Base-by-base conservation (phyloP, 371 early-diverging fungal species). In the Apophysomyces elegans region DNA sequence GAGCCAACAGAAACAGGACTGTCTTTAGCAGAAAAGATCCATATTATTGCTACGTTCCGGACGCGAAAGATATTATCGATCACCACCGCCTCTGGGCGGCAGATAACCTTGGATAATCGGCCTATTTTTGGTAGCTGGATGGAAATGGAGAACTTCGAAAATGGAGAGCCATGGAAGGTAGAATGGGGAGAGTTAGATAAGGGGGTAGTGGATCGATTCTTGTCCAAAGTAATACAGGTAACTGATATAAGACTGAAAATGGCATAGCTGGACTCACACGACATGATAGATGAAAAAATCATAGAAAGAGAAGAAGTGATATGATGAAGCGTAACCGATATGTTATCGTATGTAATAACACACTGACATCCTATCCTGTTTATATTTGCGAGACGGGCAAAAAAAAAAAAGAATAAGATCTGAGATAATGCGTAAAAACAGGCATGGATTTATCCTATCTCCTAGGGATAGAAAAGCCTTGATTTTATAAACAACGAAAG, bases 81-180 rank as follows among this genome's bases (percentile, higher is more conserved):
- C 39, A 70, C 77, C 3, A 76, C 77, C 0, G 72, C 76, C 38
- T 69, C 75, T 1, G 81, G 81, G 11, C 69, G 81, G 54, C 63
- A 67, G 9, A 61, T 83, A n/a, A 79, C 84, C 1, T 47, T 83
- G 5, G 75, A 78, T 56, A 60, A 74, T 45, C 56, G 69, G 12
- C 80, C 75, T 6, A 63, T 80, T 5, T 76, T 78, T 73, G 78
- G 78, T 16, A 80, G 68, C 47, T 80, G 78, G 78, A 74, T 74
- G 71, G 78, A 78, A 14, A 76, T 76, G 76, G 71, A 73, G 3
- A 69, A 64, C 26, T 83, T 80, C 61, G 56, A 68, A 36, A 67
- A 83, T 56, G 84, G 84, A 16, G 81, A 83, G 50, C 60, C 67
- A 37, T 83, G 84, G 84, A 62, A 71, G 14, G 79, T 83, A 50